These are phyloP conservation scores for Colletotrichum musae DNA, from an alignment of 2,329 filamentous ascomycete species.

Conservation along the genomic window DNA sequence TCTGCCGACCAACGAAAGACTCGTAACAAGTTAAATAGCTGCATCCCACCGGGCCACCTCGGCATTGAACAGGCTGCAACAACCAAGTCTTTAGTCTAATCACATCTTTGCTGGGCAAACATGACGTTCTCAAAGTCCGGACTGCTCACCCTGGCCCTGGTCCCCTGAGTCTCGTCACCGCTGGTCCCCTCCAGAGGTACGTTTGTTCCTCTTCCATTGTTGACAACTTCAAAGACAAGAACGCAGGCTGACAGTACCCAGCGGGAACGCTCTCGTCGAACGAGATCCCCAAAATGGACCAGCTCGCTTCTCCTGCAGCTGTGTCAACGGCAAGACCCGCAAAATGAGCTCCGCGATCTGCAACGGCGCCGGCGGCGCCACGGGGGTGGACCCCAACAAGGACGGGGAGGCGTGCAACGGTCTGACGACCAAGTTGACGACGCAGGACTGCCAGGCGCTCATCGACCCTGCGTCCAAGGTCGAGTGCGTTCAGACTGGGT, in stretches of 20 bases:
- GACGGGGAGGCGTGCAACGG: conserved; percentile 7
- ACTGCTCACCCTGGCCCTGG: neutral
- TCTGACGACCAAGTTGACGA: conserved; percentile 9
- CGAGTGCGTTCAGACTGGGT: neutral
- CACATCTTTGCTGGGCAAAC: neutral
- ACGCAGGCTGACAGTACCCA: neutral
- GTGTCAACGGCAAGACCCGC: neutral
- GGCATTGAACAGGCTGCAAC: neutral
- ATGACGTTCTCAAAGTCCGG: neutral
- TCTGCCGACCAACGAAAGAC: fast-evolving
- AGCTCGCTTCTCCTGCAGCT: conserved; percentile 8
- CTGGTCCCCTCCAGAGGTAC: neutral
- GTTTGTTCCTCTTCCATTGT: neutral
- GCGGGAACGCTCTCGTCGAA: neutral
- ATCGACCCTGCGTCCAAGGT: neutral
- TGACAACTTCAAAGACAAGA: neutral
- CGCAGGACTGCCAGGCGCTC: conserved; percentile 2
- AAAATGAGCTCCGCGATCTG: conserved; percentile 2
- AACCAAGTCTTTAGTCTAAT: neutral
- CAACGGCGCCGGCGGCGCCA: conserved; percentile 11
- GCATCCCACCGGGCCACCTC: fast-evolving
- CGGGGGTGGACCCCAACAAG: neutral
- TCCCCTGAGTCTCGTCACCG: neutral
- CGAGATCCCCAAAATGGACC: conserved; percentile 1
- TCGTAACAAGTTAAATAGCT: neutral